Evolutionary conservation across 768 basidiomycete species (phyloP), one percentile per base, ranked within the genome.

Genomic region (Rhizopogon vulgaris): DNA sequence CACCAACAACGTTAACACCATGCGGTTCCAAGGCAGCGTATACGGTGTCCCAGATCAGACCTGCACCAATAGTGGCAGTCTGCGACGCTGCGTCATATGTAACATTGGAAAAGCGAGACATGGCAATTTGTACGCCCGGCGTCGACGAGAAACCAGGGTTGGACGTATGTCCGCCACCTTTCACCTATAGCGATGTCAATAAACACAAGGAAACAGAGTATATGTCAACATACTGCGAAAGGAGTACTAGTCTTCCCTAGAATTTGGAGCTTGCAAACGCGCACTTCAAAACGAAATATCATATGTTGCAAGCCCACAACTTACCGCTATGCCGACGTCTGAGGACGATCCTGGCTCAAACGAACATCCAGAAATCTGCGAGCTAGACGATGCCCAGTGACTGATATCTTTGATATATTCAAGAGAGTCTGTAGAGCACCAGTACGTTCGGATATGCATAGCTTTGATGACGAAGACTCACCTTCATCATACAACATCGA

Each of bases 31-130:
- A 69, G 15, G 53, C 55, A 6, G 65, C 66, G 54, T 85, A 86
- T 66, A 79, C 83, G 42, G 83, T 74, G 58, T 87, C 84, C 84
- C 84, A 88, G 12, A 79, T 66, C 4, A 81, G 62, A 5, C 73
- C 71, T 0, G 71, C 57, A n/a, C 69, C 73, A n/a, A 75, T 45
- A 1, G 60, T 64, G 2, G 61, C 79, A 0, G 73, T 78, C 52
- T 73, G 66, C 0, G 70, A 56, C 0, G 46, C 41, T 1, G 63
- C 48, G 36, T 78, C 56, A 40, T 80, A 80, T 1, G 51, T 63
- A 11, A 79, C 68, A 5, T 75, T 60, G 4, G 68, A 69, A 60
- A 82, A 82, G 0, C 70, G 63, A 22, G 54, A 59, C 79, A 83
- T 77, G 17, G 76, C 64, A 25, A 84, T 81, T 6, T 78, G 78